Conservation (phyloP, 2,329 filamentous ascomycete species). For the Phaeosphaeria sp. region DNA sequence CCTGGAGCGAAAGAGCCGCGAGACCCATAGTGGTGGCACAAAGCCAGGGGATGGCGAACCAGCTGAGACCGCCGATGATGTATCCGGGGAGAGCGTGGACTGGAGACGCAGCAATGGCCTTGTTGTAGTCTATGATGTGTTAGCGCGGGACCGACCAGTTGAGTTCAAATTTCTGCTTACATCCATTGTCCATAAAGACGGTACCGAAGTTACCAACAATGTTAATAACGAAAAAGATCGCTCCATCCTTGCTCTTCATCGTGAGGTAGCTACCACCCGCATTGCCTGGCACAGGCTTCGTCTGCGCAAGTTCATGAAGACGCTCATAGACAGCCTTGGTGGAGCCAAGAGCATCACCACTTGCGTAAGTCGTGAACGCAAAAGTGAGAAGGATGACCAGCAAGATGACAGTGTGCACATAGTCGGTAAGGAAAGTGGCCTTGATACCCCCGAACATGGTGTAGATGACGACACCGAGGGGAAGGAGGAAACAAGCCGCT, state of each 20-base stretch:
- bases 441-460: constrained; percentile 80
- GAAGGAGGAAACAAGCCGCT: constrained; percentile 83
- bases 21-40: constrained; percentile 57
- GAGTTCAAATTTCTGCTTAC: constrained; percentile 42
- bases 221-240: constrained; percentile 91
- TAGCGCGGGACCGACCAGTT: background rate
- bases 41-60: constrained; percentile 58
- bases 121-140: constrained; percentile 68
- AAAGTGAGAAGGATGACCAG: constrained; percentile 87
- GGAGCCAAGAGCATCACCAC: constrained; percentile 73
- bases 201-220: constrained; percentile 83
- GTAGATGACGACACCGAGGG: constrained; percentile 81
- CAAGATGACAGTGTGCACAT: constrained; percentile 83
- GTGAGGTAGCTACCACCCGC: constrained; percentile 82
- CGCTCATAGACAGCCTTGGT: constrained; percentile 80
- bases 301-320: constrained; percentile 70
- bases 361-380: constrained; percentile 80
- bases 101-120: constrained; percentile 86
- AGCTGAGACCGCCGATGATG: constrained; percentile 52
- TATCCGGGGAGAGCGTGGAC: constrained; percentile 81
- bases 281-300: constrained; percentile 79
- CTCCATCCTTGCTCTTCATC: constrained; percentile 80
- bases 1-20: constrained; percentile 52
- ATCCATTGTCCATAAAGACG: constrained; percentile 84
- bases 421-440: constrained; percentile 73